A percentile compares a stretch with the other conserved stretches of the same genome.
These are phyloP conservation scores for Ogataea degrootiae DNA, from an alignment of 805 yeast genomes.

Conservation along the genomic window DNA sequence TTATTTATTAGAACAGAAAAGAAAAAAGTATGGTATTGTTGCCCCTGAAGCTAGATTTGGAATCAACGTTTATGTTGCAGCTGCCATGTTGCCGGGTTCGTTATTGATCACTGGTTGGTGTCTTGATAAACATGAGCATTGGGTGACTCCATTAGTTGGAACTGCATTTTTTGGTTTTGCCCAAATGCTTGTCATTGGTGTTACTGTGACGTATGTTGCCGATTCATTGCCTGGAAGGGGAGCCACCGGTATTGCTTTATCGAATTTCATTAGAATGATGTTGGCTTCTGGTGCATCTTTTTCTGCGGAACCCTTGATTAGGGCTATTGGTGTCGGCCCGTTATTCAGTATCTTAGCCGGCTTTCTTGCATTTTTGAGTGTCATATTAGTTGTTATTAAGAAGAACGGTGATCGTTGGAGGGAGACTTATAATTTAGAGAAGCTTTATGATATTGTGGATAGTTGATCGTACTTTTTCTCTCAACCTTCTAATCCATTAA, in stretches of 20 bases:
- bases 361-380: slow-evolving; percentile 40
- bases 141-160: slow-evolving; percentile 80
- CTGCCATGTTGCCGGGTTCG: slow-evolving; percentile 56
- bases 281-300: slow-evolving; percentile 77
- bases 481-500: too few species aligned
- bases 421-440: slow-evolving; percentile 54
- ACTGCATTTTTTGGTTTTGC: slow-evolving; percentile 80
- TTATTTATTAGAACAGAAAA: slow-evolving; percentile 43
- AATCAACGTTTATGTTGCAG: slow-evolving; percentile 66
- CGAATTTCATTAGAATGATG: slow-evolving; percentile 67
- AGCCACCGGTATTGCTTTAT: slow-evolving; percentile 83
- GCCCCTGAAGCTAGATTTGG: slow-evolving; percentile 79
- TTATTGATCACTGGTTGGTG: slow-evolving; percentile 82
- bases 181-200: slow-evolving; percentile 78
- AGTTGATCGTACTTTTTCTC: neutral
- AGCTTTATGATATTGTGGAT: slow-evolving; percentile 48
- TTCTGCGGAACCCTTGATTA: slow-evolving; percentile 62
- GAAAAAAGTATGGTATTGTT: slow-evolving; percentile 55
- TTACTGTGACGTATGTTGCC: slow-evolving; percentile 73
- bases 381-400: slow-evolving; percentile 44
- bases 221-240: slow-evolving; percentile 85
- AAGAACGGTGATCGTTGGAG: slow-evolving; percentile 57
- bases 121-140: slow-evolving; percentile 54
- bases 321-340: slow-evolving; percentile 68
- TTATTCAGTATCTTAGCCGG: slow-evolving; percentile 65